These are phyloP conservation scores for Flaveria robusta DNA, from an alignment of 129 eudicot genomes.

Conservation along the genomic window DNA sequence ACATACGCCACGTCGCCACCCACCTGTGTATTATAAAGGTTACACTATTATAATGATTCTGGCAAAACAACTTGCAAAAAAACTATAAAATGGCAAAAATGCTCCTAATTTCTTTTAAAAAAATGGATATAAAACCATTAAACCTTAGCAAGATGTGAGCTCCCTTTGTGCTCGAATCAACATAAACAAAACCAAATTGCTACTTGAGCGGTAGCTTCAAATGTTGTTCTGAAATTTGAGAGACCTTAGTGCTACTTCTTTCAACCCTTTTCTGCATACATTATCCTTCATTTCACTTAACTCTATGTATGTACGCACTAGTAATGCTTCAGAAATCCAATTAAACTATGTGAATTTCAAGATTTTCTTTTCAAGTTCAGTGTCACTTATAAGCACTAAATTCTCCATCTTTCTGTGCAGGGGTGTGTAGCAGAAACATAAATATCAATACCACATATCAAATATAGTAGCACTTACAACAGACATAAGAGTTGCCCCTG, in stretches of 20 bases:
- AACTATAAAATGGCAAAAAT: neutral
- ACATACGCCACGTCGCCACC: no score
- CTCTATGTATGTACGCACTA: neutral
- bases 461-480: slow-evolving; percentile 36
- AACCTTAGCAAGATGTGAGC: neutral
- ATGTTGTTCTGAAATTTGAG: no score
- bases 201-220: neutral
- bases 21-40: neutral
- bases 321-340: neutral
- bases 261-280: neutral
- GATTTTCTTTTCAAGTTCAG: no score
- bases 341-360: no score
- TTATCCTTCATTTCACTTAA: neutral
- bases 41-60: neutral
- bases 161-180: neutral
- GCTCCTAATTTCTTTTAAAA: neutral
- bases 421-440: neutral
- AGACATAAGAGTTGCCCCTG: slow-evolving; percentile 53
- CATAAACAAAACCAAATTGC: neutral
- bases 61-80: neutral
- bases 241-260: no score
- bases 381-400: no score
- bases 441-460: neutral
- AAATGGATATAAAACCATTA: neutral
- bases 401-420: no score